Evolutionary conservation across 441 rosid genomes (phyloP), one percentile per base, ranked within the genome.

Genomic region (Populus hybrid): DNA sequence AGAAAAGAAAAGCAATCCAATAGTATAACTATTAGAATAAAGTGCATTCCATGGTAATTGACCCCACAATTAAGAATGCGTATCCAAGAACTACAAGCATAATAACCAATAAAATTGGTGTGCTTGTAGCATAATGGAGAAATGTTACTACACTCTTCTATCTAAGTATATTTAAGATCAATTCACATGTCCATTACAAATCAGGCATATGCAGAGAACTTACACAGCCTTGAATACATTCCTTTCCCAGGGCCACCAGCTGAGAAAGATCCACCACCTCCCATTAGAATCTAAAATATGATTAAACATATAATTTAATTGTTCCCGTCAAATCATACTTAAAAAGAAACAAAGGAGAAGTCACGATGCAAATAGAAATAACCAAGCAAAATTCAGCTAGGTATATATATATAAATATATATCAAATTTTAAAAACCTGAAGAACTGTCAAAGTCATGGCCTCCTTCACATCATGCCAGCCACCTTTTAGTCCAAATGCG

Each of bases 231-330:
- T 12, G 98, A 93, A 77, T 93, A 92, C 98, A 94, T 96, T 83
- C 97, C 98, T 83, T 94, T 96, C 71, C 98, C 99, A 5, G 98
- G 99, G 70, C 99, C 97, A 30, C 99, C 98, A 0, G 95, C 89
- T 28, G 98, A 96, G 85, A 96, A 96, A 64, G 99, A 96, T 78
- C 99, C 97, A 82, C 98, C 98, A 72, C 98, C 98, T 74, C 98
- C 98, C 94, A 94, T 82, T 69, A 94, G 93, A 93, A 93, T 90
- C 99, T 96, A 78, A 66, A 81, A 14, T 12, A 20, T 32, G 21
- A 46, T 46, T 14, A 46, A 46, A 46, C 57, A 46, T 46, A 14
- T 46, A 46, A 46, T 14, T 14, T 46, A 46, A 46, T 46, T 46
- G 57, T 46, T 46, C 11, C 18, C 18, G 6, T 46, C 57, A 46